A percentile compares a stretch with the other conserved stretches of the same genome.
phyloP scores from a whole-genome alignment of 2,329 filamentous ascomycete genomes.

The Pyrenochaeta sp. region DNA sequence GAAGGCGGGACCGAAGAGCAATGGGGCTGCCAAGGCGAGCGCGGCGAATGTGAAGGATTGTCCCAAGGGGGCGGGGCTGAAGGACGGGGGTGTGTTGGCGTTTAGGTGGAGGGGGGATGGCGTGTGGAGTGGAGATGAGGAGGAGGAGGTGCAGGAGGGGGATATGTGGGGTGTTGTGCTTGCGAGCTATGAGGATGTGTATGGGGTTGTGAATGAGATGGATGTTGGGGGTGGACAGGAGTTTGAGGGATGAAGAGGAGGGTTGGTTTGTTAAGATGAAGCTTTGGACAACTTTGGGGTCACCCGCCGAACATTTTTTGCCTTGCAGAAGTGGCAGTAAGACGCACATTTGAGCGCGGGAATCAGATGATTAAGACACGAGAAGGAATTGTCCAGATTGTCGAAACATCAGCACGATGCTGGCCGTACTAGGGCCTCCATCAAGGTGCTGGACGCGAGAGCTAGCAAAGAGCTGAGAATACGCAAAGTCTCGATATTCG shows the following conservation, averaged over 20 bases:
- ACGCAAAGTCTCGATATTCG: too few species aligned
- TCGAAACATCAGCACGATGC: too few species aligned
- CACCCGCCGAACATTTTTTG: too few species aligned
- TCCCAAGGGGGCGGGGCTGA: conserved; percentile 46
- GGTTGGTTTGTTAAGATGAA: background rate
- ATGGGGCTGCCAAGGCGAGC: conserved; percentile 7
- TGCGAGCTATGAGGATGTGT: conserved; percentile 47
- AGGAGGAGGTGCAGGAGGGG: conserved; percentile 9
- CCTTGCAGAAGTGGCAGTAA: too few species aligned
- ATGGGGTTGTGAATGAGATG: conserved; percentile 40
- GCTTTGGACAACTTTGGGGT: background rate
- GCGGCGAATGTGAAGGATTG: conserved; percentile 30
- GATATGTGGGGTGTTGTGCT: conserved; percentile 46
- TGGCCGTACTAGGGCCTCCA: too few species aligned
- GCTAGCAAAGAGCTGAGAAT: too few species aligned
- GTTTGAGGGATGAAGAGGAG: conserved; percentile 38
- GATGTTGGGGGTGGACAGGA: conserved; percentile 40
- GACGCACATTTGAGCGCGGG: too few species aligned
- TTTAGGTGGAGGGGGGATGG: conserved; percentile 46
- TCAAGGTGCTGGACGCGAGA: too few species aligned
- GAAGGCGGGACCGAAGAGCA: conserved; percentile 13
- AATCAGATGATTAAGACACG: too few species aligned
- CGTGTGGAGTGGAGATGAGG: conserved; percentile 22
- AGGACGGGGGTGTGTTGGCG: conserved; percentile 45
- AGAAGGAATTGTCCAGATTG: too few species aligned